phyloP scores from a whole-genome alignment of 805 yeast species.

The Candida loeiensis region DNA sequence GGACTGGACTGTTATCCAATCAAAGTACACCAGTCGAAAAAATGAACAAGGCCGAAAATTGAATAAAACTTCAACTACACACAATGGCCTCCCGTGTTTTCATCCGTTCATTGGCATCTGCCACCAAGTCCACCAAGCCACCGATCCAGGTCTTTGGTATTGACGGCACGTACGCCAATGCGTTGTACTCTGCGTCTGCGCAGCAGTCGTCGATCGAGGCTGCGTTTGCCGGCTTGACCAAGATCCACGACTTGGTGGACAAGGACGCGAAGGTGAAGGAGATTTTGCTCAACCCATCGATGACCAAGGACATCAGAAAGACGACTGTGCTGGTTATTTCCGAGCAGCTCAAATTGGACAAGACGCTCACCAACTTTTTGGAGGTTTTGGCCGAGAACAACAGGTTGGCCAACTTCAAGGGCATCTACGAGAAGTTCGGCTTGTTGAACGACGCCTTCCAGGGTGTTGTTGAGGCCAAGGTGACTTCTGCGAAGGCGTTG shows the following conservation, averaged over 20 bases:
- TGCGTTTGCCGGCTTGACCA: slow-evolving; percentile 61
- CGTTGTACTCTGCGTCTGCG: slow-evolving; percentile 87
- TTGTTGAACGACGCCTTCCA: slow-evolving; percentile 82
- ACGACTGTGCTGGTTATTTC: slow-evolving; percentile 61
- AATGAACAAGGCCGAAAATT: slow-evolving; percentile 7
- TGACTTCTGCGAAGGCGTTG: slow-evolving; percentile 82
- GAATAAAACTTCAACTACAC: slow-evolving; percentile 5
- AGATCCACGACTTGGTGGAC: slow-evolving; percentile 52
- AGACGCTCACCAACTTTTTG: slow-evolving; percentile 75
- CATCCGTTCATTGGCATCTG: slow-evolving; percentile 71
- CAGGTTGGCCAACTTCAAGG: slow-evolving; percentile 70
- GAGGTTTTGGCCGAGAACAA: slow-evolving; percentile 88
- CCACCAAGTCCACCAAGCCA: slow-evolving; percentile 63
- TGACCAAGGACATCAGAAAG: slow-evolving; percentile 71
- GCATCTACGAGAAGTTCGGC: slow-evolving; percentile 67
- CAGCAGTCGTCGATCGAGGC: slow-evolving; percentile 73
- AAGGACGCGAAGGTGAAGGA: slow-evolving; percentile 61
- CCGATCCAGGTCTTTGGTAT: slow-evolving; percentile 93
- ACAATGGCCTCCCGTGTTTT: slow-evolving; percentile 63
- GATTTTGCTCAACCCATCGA: slow-evolving; percentile 77
- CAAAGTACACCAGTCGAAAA: slow-evolving; percentile 6
- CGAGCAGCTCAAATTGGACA: slow-evolving; percentile 51
- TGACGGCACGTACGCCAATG: slow-evolving; percentile 96
- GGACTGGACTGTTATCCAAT: slow-evolving; percentile 4
- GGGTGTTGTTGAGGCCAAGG: slow-evolving; percentile 90